Percentiles rank a stretch among this genome's conserved stretches.
Evolutionary conservation across 805 yeast species (phyloP).

Genomic region (Zygosaccharomyces kombuchaensis): DNA sequence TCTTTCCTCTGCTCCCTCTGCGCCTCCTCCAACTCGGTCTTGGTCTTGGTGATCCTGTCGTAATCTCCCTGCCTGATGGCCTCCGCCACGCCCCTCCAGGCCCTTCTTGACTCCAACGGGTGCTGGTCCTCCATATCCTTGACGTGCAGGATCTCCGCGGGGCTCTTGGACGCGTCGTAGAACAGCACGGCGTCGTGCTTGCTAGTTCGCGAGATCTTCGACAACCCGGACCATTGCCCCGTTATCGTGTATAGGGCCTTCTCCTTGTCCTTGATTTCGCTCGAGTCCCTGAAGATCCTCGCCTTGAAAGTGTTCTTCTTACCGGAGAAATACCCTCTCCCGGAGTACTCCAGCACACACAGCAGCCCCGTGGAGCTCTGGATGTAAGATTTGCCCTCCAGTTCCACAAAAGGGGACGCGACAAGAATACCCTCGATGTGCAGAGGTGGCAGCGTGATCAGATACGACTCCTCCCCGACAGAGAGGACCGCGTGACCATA

Average conservation of each 20-base stretch:
- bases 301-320: slow-evolving; percentile 92
- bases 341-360: slow-evolving; percentile 73
- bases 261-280: slow-evolving; percentile 48
- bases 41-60: slow-evolving; percentile 68
- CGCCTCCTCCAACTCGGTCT: slow-evolving; percentile 71
- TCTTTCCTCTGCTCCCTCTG: slow-evolving; percentile 78
- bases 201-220: slow-evolving; percentile 56
- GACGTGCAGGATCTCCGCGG: slow-evolving; percentile 57
- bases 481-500: slow-evolving; percentile 82
- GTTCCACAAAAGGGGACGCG: slow-evolving; percentile 91
- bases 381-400: slow-evolving; percentile 83
- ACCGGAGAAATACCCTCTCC: slow-evolving; percentile 93
- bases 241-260: slow-evolving; percentile 71
- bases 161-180: slow-evolving; percentile 53
- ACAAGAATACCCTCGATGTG: slow-evolving; percentile 91
- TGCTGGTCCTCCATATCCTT: slow-evolving; percentile 81
- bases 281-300: slow-evolving; percentile 55
- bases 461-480: slow-evolving; percentile 61
- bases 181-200: slow-evolving; percentile 45
- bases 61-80: slow-evolving; percentile 76
- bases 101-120: slow-evolving; percentile 76
- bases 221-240: slow-evolving; percentile 91
- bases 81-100: slow-evolving; percentile 86
- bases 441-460: slow-evolving; percentile 87
- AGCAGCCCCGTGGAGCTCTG: slow-evolving; percentile 76